Percentiles rank a stretch among this genome's conserved stretches.
Evolutionary conservation across 345 rosid genomes (phyloP).

Genomic region (Zanthoxylum bungeanum): DNA sequence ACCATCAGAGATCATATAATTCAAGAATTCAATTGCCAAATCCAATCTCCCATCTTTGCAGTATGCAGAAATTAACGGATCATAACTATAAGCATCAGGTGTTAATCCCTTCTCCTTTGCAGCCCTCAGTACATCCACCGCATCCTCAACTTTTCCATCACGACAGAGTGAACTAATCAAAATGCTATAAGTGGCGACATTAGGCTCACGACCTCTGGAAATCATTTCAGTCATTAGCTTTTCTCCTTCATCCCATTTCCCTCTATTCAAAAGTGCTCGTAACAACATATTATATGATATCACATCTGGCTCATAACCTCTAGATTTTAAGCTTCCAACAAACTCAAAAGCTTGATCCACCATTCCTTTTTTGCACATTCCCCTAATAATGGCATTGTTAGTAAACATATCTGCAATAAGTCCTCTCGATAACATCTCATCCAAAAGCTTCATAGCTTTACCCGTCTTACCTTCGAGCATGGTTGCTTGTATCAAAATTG

Average conservation of each 20-base stretch:
- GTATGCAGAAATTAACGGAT: conserved; percentile 77
- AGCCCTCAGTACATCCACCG: conserved; percentile 49
- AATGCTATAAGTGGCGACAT: conserved; percentile 71
- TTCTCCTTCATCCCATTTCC: conserved; percentile 73
- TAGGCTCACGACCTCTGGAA: conserved; percentile 50
- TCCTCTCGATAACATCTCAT: conserved; percentile 73
- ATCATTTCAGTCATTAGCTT: conserved; percentile 60
- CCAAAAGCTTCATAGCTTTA: conserved; percentile 69
- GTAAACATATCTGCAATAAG: conserved; percentile 65
- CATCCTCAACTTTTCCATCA: conserved; percentile 60
- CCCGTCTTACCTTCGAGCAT: conserved; percentile 52
- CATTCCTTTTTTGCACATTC: conserved; percentile 70
- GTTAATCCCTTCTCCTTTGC: conserved; percentile 62
- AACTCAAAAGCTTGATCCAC: conserved; percentile 57
- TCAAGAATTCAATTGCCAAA: conserved; percentile 69
- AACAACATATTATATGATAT: conserved; percentile 66
- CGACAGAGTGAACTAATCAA: conserved; percentile 64
- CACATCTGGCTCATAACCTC: conserved; percentile 66
- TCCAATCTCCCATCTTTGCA: conserved; percentile 71
- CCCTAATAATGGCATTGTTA: conserved; percentile 66
- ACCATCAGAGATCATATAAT: conserved; percentile 71
- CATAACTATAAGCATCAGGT: conserved; percentile 73
- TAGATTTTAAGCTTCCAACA: conserved; percentile 40
- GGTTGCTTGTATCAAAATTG: conserved; percentile 78
- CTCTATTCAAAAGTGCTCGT: conserved; percentile 54